Base-by-base conservation (phyloP, 2,329 filamentous ascomycete genomes). In the Fusarium buxicola region DNA sequence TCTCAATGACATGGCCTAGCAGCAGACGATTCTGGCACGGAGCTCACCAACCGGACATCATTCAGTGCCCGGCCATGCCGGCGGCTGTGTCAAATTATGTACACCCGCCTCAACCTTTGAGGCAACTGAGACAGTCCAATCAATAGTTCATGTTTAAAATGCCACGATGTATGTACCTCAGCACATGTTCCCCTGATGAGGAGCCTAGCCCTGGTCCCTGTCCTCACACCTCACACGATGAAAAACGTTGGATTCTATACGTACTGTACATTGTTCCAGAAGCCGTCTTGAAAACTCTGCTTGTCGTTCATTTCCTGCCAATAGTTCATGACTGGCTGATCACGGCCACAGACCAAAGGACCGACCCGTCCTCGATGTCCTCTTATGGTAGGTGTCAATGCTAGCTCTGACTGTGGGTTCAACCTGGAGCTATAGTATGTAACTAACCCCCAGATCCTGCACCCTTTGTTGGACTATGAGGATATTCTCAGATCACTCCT, bases 241-340 rank as follows among this genome's bases (percentile, higher is more conserved):
- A 28, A 32, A 7, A 60, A 36, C 12, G 41, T 57, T 61, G 48
- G 48, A 16, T 65, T 65, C 58, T 53, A 63, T 39, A 21, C 21
- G 59, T 39, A 27, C 40, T 6, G 59, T 39, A 27, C 40, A 28
- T 39, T 50, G 31, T 65, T 65, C 62, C 61, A 63, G 61, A 65
- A 65, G 44, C 60, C 53, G 27, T 58, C 39, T 30, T 58, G 57
- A 65, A 65, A 65, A 65, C 32, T 65, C 62, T 65, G 53, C 58
- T 47, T 36, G 18, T 47, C 15, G 47, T 45, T 65, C 51, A 61
- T 50, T 58, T 61, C 56, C 51, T 60, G 34, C 44, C 50, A 44
- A 60, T 52, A 16, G 21, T 43, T 15, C 27, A 32, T 53, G 38
- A 40, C 44, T 53, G 38, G 55, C 57, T 53, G 44, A 62, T 59